Conservation (phyloP, 257 asterid genomes). For the Scutellaria minor region DNA sequence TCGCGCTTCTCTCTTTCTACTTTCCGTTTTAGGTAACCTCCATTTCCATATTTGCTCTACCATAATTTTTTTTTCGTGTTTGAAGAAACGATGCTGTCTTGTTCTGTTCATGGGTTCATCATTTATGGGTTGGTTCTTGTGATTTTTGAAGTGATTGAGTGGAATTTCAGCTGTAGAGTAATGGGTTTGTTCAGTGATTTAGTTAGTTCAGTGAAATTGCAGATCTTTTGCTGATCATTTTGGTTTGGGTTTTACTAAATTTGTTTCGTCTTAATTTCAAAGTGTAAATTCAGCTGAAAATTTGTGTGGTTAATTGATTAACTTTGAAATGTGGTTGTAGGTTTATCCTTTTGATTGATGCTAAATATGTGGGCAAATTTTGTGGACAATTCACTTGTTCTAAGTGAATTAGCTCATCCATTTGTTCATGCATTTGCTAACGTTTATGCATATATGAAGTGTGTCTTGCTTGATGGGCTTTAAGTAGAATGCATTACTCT, state of each 20-base stretch:
- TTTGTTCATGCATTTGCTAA: constrained; percentile 13
- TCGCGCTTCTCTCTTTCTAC: constrained; percentile 14
- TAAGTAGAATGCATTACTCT: constrained; percentile 1
- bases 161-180: constrained; percentile 12
- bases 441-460: background rate
- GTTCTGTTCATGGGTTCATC: constrained; percentile 9
- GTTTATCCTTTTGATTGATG: constrained; percentile 31
- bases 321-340: background rate
- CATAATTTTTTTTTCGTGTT: background rate
- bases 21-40: constrained; percentile 33
- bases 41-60: background rate
- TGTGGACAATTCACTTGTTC: constrained; percentile 7
- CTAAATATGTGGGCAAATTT: background rate
- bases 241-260: background rate
- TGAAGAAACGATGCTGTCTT: background rate
- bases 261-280: background rate
- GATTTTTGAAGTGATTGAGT: constrained; percentile 12
- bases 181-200: background rate
- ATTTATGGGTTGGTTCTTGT: background rate
- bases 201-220: constrained; percentile 15
- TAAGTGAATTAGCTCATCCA: constrained; percentile 8
- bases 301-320: constrained; percentile 1
- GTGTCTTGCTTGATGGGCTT: constrained; percentile 18
- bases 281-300: background rate
- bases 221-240: constrained; percentile 10